phyloP scores from a whole-genome alignment of 2,329 filamentous ascomycete species.

The Colletotrichum sp. region DNA sequence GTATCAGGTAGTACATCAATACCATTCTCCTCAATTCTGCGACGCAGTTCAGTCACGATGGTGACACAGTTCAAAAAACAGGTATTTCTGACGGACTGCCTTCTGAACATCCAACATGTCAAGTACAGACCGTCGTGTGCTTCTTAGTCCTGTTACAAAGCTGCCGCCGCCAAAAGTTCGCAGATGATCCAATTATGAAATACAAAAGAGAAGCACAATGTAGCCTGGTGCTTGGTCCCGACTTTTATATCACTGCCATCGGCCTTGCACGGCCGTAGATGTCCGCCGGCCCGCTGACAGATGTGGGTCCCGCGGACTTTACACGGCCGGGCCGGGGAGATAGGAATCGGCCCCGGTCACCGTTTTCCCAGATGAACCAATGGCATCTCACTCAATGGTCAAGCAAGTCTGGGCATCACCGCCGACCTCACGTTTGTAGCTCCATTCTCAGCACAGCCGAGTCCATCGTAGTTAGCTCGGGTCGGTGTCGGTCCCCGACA shows the following conservation, averaged over 20 bases:
- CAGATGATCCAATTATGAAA: accelerated
- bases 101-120: accelerated
- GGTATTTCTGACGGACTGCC: not conserved
- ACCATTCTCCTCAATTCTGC: too few relatives aligned
- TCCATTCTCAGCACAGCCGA: not conserved
- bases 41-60: not conserved
- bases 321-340: not conserved
- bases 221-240: not conserved
- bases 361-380: not conserved
- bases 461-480: not conserved
- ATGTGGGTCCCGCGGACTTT: not conserved
- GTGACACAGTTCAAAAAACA: not conserved
- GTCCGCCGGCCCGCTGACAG: not conserved
- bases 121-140: not conserved
- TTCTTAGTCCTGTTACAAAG: not conserved
- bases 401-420: not conserved
- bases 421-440: not conserved
- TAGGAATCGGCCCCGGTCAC: not conserved
- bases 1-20: too few relatives aligned
- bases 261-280: not conserved
- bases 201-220: accelerated
- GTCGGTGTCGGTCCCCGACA: not conserved
- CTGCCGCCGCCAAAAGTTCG: accelerated
- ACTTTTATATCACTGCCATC: not conserved
- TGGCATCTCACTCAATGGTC: not conserved